Evolutionary conservation across 257 asterid genomes (phyloP).

Genomic region (Capsicum pubescens): DNA sequence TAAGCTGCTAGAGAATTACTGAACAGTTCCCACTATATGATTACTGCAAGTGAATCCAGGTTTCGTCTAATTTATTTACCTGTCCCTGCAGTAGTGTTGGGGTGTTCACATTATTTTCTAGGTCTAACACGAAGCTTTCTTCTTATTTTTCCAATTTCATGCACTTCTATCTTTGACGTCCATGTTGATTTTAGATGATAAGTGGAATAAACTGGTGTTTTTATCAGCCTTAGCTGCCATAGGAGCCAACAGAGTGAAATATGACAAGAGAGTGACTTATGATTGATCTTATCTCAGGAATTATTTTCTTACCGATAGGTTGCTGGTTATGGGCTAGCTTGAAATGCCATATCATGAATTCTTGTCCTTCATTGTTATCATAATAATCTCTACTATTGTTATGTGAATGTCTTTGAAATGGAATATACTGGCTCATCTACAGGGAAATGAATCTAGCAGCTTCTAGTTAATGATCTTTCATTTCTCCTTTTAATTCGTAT

Average conservation of each 20-base stretch:
- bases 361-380: slow-evolving; percentile 2
- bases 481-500: slow-evolving; percentile 12
- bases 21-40: neutral
- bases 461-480: neutral
- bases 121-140: neutral
- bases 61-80: neutral
- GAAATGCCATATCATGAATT: neutral
- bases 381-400: neutral
- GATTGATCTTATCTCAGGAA: neutral
- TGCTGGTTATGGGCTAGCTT: neutral
- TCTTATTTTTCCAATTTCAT: neutral
- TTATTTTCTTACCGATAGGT: neutral
- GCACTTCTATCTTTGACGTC: neutral
- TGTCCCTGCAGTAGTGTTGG: neutral
- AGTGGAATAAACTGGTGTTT: neutral
- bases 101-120: slow-evolving; percentile 13
- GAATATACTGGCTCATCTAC: slow-evolving; percentile 4
- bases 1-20: slow-evolving; percentile 3
- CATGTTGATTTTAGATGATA: neutral
- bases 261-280: neutral
- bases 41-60: neutral
- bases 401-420: slow-evolving; percentile 13
- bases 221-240: slow-evolving; percentile 22
- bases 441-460: slow-evolving; percentile 8
- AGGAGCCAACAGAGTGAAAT: slow-evolving; percentile 17